A percentile compares a stretch with the other conserved stretches of the same genome.
phyloP scores from a whole-genome alignment of 148 eudicot genomes.

The Persicaria tinctoria region DNA sequence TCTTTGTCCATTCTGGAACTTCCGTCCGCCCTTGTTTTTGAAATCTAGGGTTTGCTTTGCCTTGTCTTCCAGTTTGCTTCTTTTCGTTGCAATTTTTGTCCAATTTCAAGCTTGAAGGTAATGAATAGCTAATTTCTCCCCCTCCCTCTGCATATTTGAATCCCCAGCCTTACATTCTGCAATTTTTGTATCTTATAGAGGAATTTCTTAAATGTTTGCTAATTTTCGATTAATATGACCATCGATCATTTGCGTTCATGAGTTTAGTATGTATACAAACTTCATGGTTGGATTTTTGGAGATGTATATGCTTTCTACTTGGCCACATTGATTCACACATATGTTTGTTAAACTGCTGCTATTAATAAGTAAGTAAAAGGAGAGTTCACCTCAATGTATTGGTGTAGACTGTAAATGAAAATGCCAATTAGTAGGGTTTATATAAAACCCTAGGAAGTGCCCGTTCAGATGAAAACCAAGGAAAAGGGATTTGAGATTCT shows the following conservation, averaged over 20 bases:
- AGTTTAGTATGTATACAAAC: neutral
- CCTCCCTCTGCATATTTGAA: neutral
- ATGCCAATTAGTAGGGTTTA: neutral
- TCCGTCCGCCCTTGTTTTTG: neutral
- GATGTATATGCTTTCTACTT: neutral
- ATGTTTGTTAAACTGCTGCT: neutral
- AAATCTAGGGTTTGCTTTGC: neutral
- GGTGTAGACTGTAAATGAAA: neutral
- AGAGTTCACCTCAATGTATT: neutral
- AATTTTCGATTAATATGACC: neutral
- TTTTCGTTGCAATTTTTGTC: neutral
- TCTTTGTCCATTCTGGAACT: neutral
- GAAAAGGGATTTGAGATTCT: too few species aligned
- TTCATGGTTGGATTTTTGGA: neutral
- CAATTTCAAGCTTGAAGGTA: neutral
- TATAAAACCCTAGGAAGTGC: too few species aligned
- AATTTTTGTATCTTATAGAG: too few species aligned
- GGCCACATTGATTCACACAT: neutral
- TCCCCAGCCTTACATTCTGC: too few species aligned
- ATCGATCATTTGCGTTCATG: neutral
- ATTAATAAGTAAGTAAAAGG: neutral
- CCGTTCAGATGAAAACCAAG: too few species aligned
- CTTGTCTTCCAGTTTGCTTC: neutral
- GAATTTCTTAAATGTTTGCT: too few species aligned
- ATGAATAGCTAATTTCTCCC: neutral